These are phyloP conservation scores for Trichoderma endophyticum DNA, from an alignment of 2,329 filamentous ascomycete species.

Conservation along the genomic window DNA sequence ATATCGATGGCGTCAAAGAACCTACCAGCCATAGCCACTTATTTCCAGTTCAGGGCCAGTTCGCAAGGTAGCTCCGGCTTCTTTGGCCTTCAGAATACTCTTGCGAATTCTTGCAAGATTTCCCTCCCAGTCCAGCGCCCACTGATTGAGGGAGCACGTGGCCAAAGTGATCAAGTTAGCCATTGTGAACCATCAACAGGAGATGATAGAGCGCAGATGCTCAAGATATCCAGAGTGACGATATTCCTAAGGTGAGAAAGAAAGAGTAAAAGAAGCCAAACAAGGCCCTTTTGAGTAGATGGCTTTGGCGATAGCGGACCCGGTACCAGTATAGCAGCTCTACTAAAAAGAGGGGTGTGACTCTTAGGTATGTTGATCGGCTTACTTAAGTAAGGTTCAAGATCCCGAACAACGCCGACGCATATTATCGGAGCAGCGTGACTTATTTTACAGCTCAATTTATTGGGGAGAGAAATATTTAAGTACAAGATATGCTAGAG, in stretches of 20 bases:
- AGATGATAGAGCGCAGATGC: too few species aligned
- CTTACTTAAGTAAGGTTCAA: neutral
- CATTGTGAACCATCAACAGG: neutral
- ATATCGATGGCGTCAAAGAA: neutral
- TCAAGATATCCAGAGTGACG: neutral
- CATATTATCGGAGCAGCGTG: neutral
- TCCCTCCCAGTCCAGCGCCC: slow-evolving; percentile 43
- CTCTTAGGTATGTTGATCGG: neutral
- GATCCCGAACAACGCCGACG: slow-evolving; percentile 7
- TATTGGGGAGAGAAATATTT: neutral
- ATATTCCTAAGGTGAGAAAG: neutral
- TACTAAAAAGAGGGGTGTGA: neutral
- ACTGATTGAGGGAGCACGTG: slow-evolving; percentile 12
- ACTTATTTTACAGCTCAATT: neutral
- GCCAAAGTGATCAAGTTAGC: slow-evolving; percentile 6
- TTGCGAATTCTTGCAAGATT: slow-evolving; percentile 63
- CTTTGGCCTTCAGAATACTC: slow-evolving; percentile 59
- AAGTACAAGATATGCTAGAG: neutral
- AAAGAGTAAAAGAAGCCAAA: neutral
- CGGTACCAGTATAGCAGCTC: neutral
- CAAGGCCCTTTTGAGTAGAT: neutral
- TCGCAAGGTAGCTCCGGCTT: slow-evolving; percentile 58
- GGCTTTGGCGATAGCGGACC: neutral
- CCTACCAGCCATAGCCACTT: slow-evolving; percentile 32
- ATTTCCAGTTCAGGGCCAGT: slow-evolving; percentile 56